Percentiles rank a stretch among this genome's conserved stretches.
Evolutionary conservation across 1,284 basidiomycete species (phyloP).

Genomic region (Tilletia walkeri): DNA sequence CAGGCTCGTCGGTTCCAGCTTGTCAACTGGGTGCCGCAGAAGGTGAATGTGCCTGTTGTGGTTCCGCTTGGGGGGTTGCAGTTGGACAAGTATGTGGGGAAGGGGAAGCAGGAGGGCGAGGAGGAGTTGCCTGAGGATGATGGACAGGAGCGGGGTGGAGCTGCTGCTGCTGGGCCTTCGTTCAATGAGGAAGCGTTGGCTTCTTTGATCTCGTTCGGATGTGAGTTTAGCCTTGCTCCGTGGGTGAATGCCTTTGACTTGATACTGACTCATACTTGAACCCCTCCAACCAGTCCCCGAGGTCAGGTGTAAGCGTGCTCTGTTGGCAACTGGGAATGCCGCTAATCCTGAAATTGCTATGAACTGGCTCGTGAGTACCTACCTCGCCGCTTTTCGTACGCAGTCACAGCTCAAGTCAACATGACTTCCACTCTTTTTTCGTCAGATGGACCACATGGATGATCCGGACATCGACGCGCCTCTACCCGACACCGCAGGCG

Average conservation of each 20-base stretch:
- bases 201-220: slow-evolving; percentile 49
- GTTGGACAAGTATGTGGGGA: slow-evolving; percentile 71
- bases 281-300: slow-evolving; percentile 31
- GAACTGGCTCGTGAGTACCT: slow-evolving; percentile 77
- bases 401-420: neutral
- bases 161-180: slow-evolving; percentile 20
- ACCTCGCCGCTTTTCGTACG: too few species aligned
- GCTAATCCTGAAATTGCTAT: slow-evolving; percentile 77
- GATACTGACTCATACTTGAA: neutral
- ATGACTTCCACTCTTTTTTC: neutral
- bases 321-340: slow-evolving; percentile 79
- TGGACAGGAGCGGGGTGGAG: slow-evolving; percentile 23
- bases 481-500: slow-evolving; percentile 58
- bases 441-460: slow-evolving; percentile 71
- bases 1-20: slow-evolving; percentile 94
- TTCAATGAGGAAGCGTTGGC: slow-evolving; percentile 45
- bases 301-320: slow-evolving; percentile 59
- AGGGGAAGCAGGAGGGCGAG: slow-evolving; percentile 74
- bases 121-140: slow-evolving; percentile 67
- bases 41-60: slow-evolving; percentile 85
- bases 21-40: slow-evolving; percentile 94
- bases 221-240: neutral
- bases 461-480: slow-evolving; percentile 87
- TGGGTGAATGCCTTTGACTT: too few species aligned
- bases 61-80: slow-evolving; percentile 64